A percentile compares a stretch with the other conserved stretches of the same genome.
phyloP scores from a whole-genome alignment of 805 yeast species.

The Wickerhamiella kurtzmanii region DNA sequence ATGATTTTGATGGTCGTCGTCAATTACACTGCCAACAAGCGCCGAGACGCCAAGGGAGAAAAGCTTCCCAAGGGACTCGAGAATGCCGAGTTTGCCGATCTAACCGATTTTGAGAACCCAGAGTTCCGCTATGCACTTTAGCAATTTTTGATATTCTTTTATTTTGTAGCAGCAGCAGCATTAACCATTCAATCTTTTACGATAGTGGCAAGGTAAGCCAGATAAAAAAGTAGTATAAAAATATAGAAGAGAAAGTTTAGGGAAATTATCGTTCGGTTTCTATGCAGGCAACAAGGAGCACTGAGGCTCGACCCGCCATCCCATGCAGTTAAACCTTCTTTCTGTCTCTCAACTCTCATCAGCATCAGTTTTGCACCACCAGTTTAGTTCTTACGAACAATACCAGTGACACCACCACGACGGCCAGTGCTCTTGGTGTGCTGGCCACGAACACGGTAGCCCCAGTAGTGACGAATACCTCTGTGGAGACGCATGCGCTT shows the following conservation, averaged over 20 bases:
- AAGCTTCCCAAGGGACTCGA: conserved; percentile 6
- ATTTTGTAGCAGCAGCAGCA: background rate
- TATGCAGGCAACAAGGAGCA: background rate
- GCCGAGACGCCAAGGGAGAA: conserved; percentile 9
- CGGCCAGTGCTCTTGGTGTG: conserved; percentile 99
- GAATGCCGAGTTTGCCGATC: conserved; percentile 32
- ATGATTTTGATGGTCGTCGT: conserved; percentile 17
- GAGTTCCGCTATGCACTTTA: conserved; percentile 32
- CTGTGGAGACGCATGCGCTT: conserved; percentile 99
- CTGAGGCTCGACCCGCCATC: background rate
- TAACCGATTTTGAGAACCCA: conserved; percentile 42
- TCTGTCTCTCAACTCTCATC: background rate
- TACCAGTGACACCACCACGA: conserved; percentile 45
- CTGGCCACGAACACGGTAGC: conserved; percentile 99
- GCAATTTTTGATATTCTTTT: background rate
- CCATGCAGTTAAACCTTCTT: background rate
- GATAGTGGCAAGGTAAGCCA: no score
- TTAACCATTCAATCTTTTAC: no score
- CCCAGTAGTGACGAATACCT: conserved; percentile 99
- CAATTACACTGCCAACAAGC: conserved; percentile 20
- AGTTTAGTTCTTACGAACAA: conserved; percentile 28
- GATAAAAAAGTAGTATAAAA: background rate
- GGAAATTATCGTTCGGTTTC: background rate
- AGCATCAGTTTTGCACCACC: background rate
- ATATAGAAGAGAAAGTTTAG: background rate